Percentiles rank a stretch among this genome's conserved stretches.
These are phyloP conservation scores for Paradendryphiella salina DNA, from an alignment of 2,329 filamentous ascomycete genomes.

Conservation along the genomic window DNA sequence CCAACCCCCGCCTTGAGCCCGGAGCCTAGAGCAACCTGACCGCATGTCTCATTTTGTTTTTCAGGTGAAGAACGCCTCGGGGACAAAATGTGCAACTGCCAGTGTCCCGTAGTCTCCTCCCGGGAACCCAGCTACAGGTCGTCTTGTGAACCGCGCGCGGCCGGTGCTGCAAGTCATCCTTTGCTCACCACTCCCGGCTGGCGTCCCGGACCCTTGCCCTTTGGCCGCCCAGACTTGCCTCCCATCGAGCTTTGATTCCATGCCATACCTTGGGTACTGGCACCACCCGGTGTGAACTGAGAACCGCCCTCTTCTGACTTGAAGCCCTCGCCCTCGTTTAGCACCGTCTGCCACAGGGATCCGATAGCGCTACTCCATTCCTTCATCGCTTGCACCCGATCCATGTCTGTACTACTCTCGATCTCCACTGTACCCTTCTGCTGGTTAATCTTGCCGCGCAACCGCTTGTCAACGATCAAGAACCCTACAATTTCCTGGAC, in stretches of 20 bases:
- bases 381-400: slow-evolving; percentile 72
- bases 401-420: slow-evolving; percentile 70
- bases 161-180: slow-evolving; percentile 47
- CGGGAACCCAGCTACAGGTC: slow-evolving; percentile 39
- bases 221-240: slow-evolving; percentile 37
- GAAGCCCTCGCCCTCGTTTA: slow-evolving; percentile 78
- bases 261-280: slow-evolving; percentile 29
- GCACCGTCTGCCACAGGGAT: slow-evolving; percentile 69
- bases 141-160: slow-evolving; percentile 36
- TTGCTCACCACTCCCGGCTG: slow-evolving; percentile 43
- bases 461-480: slow-evolving; percentile 86
- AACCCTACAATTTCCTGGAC: slow-evolving; percentile 96
- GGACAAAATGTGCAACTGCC: slow-evolving; percentile 42
- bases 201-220: slow-evolving; percentile 47
- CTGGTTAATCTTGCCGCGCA: slow-evolving; percentile 88
- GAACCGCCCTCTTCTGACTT: slow-evolving; percentile 52
- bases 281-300: slow-evolving; percentile 40
- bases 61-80: slow-evolving; percentile 35
- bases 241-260: slow-evolving; percentile 38
- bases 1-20: slow-evolving; percentile 30
- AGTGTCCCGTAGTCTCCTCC: slow-evolving; percentile 33
- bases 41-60: slow-evolving; percentile 42
- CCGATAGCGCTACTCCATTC: slow-evolving; percentile 72
- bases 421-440: slow-evolving; percentile 82
- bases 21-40: slow-evolving; percentile 27